A percentile compares a stretch with the other conserved stretches of the same genome.
Conservation (phyloP, 345 rosid genomes). For the Heritiera littoralis region DNA sequence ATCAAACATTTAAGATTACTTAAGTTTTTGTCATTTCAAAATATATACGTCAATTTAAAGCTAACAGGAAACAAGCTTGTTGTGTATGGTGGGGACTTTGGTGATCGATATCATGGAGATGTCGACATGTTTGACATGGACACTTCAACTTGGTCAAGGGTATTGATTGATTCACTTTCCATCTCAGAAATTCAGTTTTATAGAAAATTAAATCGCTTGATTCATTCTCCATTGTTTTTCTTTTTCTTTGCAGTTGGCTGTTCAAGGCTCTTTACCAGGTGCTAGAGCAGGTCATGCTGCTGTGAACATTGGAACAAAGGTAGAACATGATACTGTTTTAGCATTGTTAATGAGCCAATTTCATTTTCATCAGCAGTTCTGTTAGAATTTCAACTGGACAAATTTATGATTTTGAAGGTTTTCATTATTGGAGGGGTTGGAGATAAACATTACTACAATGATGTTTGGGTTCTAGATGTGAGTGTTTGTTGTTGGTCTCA, state of each 20-base stretch:
- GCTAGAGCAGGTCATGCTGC: conserved; percentile 77
- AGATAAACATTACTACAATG: conserved; percentile 64
- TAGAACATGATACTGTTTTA: conserved; percentile 23
- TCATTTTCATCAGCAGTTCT: background rate
- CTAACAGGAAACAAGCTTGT: conserved; percentile 51
- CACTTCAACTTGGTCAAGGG: conserved; percentile 66
- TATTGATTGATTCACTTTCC: conserved; percentile 24
- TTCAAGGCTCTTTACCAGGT: conserved; percentile 59
- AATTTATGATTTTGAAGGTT: conserved; percentile 39
- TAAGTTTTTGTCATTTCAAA: too few relatives aligned
- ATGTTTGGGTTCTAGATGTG: conserved; percentile 65
- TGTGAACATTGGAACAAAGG: conserved; percentile 59
- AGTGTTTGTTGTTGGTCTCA: conserved; percentile 45
- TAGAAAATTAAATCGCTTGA: background rate
- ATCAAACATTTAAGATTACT: too few relatives aligned
- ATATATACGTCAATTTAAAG: too few relatives aligned
- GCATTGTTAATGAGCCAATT: background rate
- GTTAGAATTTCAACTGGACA: background rate
- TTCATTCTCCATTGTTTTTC: conserved; percentile 1
- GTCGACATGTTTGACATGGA: conserved; percentile 56
- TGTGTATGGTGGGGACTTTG: conserved; percentile 75
- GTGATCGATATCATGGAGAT: conserved; percentile 65
- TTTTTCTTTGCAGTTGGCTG: conserved; percentile 41
- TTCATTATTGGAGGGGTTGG: conserved; percentile 75
- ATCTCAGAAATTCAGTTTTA: background rate